Base-by-base conservation (phyloP, 208 protist genomes). In the Trypanosomatidae sp. region DNA sequence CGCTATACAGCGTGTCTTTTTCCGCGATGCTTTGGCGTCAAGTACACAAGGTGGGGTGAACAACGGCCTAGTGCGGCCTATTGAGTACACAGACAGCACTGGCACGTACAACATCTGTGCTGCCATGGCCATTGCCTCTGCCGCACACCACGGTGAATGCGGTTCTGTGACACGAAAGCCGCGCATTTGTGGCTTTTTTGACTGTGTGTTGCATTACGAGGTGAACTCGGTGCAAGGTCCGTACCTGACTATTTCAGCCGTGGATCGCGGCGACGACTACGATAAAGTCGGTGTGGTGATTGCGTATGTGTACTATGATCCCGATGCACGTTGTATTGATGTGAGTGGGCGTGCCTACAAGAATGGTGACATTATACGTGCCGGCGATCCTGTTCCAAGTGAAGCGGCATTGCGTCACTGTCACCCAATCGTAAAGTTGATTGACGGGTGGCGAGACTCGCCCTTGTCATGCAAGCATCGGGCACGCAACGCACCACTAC, bases 181-280 rank as follows among this genome's bases (percentile, higher is more conserved):
- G 2, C 80, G 88, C 22, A 66, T 92, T 8, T 89, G 79, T 49
- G 88, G 88, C 19, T 80, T 91, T 43, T 95, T 95, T 54, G 88
- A 95, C 44, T 95, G 88, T 53, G 88, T 95, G n/a, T 59, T 90
- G 24, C 88, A 95, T 33, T 58, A 81, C 58, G 88, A 92, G 57
- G 83, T 95, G 38, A 95, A 88, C 61, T 61, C 62, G 18, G 64
- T 76, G 10, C 88, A 95, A 53, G 88, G 88, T 16, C 88, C 88
- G 18, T 92, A 90, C 54, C 66, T 92, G n/a, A 81, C 81, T 57
- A 95, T 95, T 60, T 92, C 81, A 26, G 88, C 88, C 8, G 46
- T 95, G 11, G 88, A 95, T 60, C 79, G 88, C 43, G 88, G 80
- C 6, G 88, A 95, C 30, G 81, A 91, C 38, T 95, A 95, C 61